phyloP scores from a whole-genome alignment of 768 basidiomycete genomes.

The Leccinellum rugosiceps region DNA sequence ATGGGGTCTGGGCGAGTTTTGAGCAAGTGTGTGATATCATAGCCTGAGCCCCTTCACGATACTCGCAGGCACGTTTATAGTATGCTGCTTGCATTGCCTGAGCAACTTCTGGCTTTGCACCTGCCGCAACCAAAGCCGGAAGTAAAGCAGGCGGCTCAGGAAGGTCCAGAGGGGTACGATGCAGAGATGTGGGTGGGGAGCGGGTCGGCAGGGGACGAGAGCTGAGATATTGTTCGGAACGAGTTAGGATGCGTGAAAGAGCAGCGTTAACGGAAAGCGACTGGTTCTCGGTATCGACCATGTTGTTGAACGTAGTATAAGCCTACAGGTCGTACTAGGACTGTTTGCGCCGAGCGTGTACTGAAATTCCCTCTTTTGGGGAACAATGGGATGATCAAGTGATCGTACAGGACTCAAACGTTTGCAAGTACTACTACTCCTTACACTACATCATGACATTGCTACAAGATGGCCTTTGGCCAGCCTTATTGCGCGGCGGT shows the following conservation, averaged over 20 bases:
- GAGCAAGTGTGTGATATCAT: not conserved
- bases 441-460: not conserved
- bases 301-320: too few relatives aligned
- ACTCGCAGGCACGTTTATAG: not conserved
- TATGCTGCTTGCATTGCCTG: not conserved
- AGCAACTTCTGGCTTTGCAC: constrained; percentile 1
- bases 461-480: not conserved
- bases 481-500: not conserved
- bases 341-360: not conserved
- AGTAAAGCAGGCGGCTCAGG: constrained; percentile 5
- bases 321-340: too few relatives aligned
- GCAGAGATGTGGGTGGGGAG: not conserved
- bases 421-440: not conserved
- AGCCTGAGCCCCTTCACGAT: not conserved
- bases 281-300: too few relatives aligned
- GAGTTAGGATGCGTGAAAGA: not conserved
- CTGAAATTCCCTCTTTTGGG: not conserved
- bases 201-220: not conserved
- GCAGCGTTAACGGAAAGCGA: not conserved
- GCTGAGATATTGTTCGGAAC: constrained; percentile 1
- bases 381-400: not conserved
- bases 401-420: too few relatives aligned
- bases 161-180: not conserved
- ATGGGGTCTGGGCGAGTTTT: constrained; percentile 1
- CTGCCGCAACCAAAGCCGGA: constrained; percentile 1